Conservation (phyloP, 179 eudicot genomes). For the Beta lomatogona region DNA sequence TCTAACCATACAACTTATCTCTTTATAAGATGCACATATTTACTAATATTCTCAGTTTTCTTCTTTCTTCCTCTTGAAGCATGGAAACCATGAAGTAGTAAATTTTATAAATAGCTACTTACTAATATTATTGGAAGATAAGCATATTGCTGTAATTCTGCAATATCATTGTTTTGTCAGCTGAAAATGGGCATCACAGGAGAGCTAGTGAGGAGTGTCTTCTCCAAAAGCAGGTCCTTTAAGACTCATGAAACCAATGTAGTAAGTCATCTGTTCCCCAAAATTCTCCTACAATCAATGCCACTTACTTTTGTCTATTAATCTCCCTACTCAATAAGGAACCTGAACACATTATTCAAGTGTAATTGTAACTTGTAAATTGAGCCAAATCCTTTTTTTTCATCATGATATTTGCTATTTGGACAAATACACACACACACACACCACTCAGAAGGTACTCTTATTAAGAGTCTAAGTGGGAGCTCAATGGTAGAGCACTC, state of each 20-base stretch:
- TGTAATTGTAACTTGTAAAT: too few species aligned
- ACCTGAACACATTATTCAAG: too few species aligned
- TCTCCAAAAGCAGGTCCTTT: constrained; percentile 54
- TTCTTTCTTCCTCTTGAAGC: constrained; percentile 1
- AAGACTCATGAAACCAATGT: constrained; percentile 45
- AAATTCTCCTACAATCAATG: not conserved
- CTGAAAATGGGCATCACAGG: constrained; percentile 62
- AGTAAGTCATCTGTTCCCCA: constrained; percentile 31
- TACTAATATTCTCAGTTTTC: not conserved
- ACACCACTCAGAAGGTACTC: not conserved
- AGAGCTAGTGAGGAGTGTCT: constrained; percentile 68
- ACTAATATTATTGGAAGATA: not conserved
- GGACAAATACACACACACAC: not conserved
- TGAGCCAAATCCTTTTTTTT: too few species aligned
- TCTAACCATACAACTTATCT: not conserved
- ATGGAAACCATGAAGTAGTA: not conserved
- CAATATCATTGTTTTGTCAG: constrained; percentile 4
- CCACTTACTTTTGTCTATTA: too few species aligned
- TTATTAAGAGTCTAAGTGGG: too few species aligned
- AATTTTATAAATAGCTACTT: not conserved
- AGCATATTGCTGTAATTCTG: constrained; percentile 16
- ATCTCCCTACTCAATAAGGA: too few species aligned
- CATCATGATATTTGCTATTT: too few species aligned
- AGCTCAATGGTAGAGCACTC: too few species aligned
- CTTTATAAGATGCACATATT: not conserved